Evolutionary conservation across 2,329 filamentous ascomycete genomes (phyloP), one percentile per base, ranked within the genome.

Genomic region (Didymella pomorum): DNA sequence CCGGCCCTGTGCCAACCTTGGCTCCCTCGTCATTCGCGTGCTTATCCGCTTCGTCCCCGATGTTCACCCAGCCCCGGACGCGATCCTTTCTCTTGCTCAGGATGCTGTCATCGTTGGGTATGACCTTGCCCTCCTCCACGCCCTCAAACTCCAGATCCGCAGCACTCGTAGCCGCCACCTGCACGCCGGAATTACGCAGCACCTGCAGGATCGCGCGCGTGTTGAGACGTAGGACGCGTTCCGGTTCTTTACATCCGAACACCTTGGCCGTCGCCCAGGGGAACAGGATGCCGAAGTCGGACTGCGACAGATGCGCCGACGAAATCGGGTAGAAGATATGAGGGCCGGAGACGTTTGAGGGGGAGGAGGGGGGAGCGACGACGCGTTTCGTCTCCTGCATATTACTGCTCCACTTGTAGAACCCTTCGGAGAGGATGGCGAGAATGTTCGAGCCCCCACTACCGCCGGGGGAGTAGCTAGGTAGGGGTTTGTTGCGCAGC

Each of bases 221-320:
- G 87, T 98, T 79, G 87, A 99, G 81, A 78, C 95, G 71, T 84
- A 97, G 78, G 86, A 97, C 72, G 89, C 92, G 48, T 79, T 97
- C 71, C 79, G 95, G 72, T 78, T 93, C 72, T 1, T 79, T 97
- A 79, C 0, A 81, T 81, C 83, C 82, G 55, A 82, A 80, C 11
- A 83, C 71, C 42, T 79, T 79, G 46, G 79, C 79, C 9, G 81
- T 82, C 1, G 83, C 64, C 83, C 88, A 90, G 0, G 91, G 91
- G 71, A 96, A 96, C 21, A 96, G 78, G 23, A 95, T 79, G 33
- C 90, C 92, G 67, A 95, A 96, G 71, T 96, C 92, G 20, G 87
- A 90, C 76, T 96, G 92, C 57, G 85, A 91, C 25, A 96, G 83
- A 72, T 96, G 92, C 0, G 92, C 91, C n/a, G 88, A 90, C 43